These are phyloP conservation scores for Anisodus tanguticus DNA, from an alignment of 257 asterid genomes.

Conservation along the genomic window DNA sequence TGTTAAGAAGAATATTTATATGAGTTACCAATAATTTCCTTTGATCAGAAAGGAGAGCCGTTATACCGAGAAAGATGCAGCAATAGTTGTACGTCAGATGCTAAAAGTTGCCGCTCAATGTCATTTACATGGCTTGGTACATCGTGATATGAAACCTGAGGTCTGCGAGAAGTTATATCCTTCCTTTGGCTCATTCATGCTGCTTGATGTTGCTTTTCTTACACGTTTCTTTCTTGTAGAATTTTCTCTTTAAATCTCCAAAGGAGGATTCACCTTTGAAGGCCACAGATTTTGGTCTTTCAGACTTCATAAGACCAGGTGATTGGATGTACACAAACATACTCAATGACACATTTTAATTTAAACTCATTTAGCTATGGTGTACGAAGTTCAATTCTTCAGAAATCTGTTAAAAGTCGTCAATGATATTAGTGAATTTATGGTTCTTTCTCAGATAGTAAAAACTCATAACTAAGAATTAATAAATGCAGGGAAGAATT, in stretches of 20 bases:
- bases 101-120: conserved; percentile 93
- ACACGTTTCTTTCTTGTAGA: conserved; percentile 49
- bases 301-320: conserved; percentile 87
- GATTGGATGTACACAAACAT: conserved; percentile 19
- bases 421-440: not conserved
- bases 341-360: not conserved
- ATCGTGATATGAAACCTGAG: conserved; percentile 96
- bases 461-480: not conserved
- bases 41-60: conserved; percentile 76
- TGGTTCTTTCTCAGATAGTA: not conserved
- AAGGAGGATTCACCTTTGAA: conserved; percentile 65
- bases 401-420: not conserved
- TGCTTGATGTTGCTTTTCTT: conserved; percentile 35
- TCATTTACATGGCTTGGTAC: conserved; percentile 86
- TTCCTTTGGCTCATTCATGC: conserved; percentile 22
- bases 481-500: conserved; percentile 61
- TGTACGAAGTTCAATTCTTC: not conserved
- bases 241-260: conserved; percentile 62
- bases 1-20: not conserved
- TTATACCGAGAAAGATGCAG: conserved; percentile 89
- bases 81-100: conserved; percentile 81
- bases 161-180: conserved; percentile 42
- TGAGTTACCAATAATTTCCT: conserved; percentile 24
- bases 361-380: not conserved
- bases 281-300: conserved; percentile 86